A percentile compares a stretch with the other conserved stretches of the same genome.
Conservation (phyloP, 495 filamentous ascomycete genomes). For the Hamigera avellanea region DNA sequence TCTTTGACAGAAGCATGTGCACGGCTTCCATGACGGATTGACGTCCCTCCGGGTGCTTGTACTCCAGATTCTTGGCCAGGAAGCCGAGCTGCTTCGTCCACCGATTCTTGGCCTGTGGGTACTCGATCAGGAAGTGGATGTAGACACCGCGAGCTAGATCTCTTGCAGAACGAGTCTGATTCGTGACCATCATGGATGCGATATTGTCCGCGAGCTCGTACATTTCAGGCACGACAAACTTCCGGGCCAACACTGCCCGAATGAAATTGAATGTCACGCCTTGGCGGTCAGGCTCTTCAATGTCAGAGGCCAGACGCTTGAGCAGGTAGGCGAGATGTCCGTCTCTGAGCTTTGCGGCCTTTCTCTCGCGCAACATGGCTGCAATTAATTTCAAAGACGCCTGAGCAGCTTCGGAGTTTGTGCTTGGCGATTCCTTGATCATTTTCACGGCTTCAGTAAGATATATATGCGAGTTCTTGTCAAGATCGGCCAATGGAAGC, state of each 20-base stretch:
- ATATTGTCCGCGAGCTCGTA: conserved; percentile 87
- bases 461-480: conserved; percentile 62
- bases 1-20: conserved; percentile 70
- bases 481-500: conserved; percentile 62
- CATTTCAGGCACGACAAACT: conserved; percentile 72
- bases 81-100: conserved; percentile 84
- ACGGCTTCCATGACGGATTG: conserved; percentile 86
- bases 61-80: conserved; percentile 81
- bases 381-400: conserved; percentile 78
- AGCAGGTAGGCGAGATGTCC: conserved; percentile 75
- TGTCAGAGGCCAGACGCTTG: conserved; percentile 70
- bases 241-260: conserved; percentile 69
- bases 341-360: conserved; percentile 63
- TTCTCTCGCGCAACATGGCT: conserved; percentile 72
- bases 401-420: conserved; percentile 69
- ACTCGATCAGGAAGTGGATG: conserved; percentile 88
- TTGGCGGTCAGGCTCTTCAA: conserved; percentile 84
- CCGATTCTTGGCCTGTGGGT: conserved; percentile 79
- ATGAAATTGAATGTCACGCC: conserved; percentile 91
- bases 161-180: conserved; percentile 73
- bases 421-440: conserved; percentile 64
- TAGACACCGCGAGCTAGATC: conserved; percentile 82
- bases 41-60: conserved; percentile 75
- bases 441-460: conserved; percentile 71
- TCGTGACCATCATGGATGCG: conserved; percentile 90